Percentiles rank a stretch among this genome's conserved stretches.
phyloP scores from a whole-genome alignment of 1,284 basidiomycete species.

The Flammula alnicola region DNA sequence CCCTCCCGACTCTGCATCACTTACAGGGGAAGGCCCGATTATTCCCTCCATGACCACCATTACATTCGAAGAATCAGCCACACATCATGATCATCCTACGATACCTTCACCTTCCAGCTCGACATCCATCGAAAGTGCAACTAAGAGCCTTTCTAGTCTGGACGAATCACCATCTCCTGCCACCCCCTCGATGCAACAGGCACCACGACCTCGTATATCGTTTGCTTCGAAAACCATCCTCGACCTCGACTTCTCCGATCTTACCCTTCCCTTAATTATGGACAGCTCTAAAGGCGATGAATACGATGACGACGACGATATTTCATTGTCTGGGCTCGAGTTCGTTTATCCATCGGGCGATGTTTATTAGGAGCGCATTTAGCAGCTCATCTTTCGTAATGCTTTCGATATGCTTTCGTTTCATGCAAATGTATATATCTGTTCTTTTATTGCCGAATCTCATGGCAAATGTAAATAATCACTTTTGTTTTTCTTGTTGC shows the following conservation, averaged over 20 bases:
- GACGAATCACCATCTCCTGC: neutral
- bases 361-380: neutral
- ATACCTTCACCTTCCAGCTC: no score
- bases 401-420: neutral
- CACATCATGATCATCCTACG: no score
- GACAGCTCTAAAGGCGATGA: neutral
- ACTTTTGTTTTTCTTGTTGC: no score
- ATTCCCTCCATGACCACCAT: no score
- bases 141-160: neutral
- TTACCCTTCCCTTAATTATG: neutral
- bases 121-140: neutral
- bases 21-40: no score
- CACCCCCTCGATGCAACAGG: neutral
- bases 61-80: no score
- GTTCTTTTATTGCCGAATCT: no score
- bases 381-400: neutral
- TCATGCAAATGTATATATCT: neutral
- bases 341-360: constrained; percentile 18
- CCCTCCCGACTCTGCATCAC: no score
- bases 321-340: constrained; percentile 17
- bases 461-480: no score
- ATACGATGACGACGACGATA: constrained; percentile 13
- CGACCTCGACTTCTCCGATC: neutral
- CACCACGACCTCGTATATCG: neutral
- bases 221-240: neutral